Evolutionary conservation across 352 stramenopile genomes (phyloP), one percentile per base, ranked within the genome.

Genomic region (Saprolegnia parasitica): DNA sequence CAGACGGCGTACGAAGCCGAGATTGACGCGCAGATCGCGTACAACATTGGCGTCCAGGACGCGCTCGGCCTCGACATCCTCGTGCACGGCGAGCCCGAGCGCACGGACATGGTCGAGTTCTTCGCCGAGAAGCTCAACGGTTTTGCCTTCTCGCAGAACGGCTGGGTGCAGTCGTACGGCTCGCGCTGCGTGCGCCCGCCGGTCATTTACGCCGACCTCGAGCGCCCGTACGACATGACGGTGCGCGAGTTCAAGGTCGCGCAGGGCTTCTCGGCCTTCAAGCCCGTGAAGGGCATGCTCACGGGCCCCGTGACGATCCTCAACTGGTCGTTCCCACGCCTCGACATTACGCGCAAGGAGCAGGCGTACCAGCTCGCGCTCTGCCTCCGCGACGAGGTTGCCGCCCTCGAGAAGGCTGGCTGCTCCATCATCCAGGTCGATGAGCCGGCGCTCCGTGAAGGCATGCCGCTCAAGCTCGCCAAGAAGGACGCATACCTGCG

Each of bases 101-200:
- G 91, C 72, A 97, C 89, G 4, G 93, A 97, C 78, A 98, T 98
- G 93, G 93, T 98, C 1, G 90, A 98, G 81, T 98, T 96, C 80
- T 98, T 98, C 74, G 93, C 84, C 5, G 87, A 97, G 78, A 93
- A 97, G 77, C 79, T 98, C 23, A 81, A 96, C 20, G 93, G 93
- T 23, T 96, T 97, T 57, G 81, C 90, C 0, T 97, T 98, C 77
- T 96, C 89, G 24, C 73, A 91, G 67, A 96, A 97, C 72, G 93
- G 90, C 23, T 98, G 93, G 93, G 90, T 98, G 49, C 92, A 98
- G 77, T 96, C 87, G 56, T 98, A 97, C 79, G 92, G 92, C 55
- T 95, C 81, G 47, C 87, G 92, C 70, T 97, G 90, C 71, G 92
- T 98, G 49, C 88, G 90, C 49, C 92, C 92, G 37, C 92, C 92